Evolutionary conservation across 371 early-diverging fungal genomes (phyloP).

Genomic region (Mucor racemosus): DNA sequence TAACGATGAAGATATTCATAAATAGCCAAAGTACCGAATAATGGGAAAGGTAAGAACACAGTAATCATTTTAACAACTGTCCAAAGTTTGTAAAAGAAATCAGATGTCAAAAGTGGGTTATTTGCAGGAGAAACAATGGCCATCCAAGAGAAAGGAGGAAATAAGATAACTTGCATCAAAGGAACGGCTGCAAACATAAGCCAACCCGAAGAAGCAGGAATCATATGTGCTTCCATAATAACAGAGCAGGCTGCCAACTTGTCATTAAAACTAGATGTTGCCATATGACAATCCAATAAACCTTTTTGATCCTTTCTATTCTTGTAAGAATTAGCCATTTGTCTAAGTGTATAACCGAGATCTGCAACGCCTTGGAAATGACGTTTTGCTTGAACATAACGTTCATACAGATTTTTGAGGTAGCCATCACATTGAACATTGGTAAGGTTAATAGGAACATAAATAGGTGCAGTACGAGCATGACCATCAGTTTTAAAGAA

Average conservation of each 20-base stretch:
- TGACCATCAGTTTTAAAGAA: conserved; percentile 75
- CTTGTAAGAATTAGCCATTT: conserved; percentile 25
- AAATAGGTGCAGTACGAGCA: conserved; percentile 71
- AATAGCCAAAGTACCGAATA: conserved; percentile 53
- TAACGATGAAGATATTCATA: conserved; percentile 57
- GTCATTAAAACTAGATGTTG: conserved; percentile 36
- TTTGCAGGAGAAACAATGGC: conserved; percentile 45
- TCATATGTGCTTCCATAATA: conserved; percentile 64
- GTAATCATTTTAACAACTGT: conserved; percentile 55
- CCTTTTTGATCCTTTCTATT: conserved; percentile 27
- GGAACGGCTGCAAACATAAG: conserved; percentile 67
- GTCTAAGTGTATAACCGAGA: conserved; percentile 56
- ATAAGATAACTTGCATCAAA: conserved; percentile 56
- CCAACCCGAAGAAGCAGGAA: conserved; percentile 63
- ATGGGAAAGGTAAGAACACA: conserved; percentile 56
- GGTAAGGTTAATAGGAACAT: conserved; percentile 75
- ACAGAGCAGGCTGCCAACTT: conserved; percentile 54
- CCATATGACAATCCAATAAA: conserved; percentile 23
- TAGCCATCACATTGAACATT: conserved; percentile 75
- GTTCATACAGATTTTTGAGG: conserved; percentile 58
- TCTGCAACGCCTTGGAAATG: conserved; percentile 69
- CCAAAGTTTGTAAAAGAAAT: conserved; percentile 55
- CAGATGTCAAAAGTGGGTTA: conserved; percentile 54
- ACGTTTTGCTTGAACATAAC: conserved; percentile 74
- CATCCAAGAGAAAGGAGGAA: conserved; percentile 48